Conservation (phyloP, 2,329 filamentous ascomycete species). For the Penicillium digitatum region DNA sequence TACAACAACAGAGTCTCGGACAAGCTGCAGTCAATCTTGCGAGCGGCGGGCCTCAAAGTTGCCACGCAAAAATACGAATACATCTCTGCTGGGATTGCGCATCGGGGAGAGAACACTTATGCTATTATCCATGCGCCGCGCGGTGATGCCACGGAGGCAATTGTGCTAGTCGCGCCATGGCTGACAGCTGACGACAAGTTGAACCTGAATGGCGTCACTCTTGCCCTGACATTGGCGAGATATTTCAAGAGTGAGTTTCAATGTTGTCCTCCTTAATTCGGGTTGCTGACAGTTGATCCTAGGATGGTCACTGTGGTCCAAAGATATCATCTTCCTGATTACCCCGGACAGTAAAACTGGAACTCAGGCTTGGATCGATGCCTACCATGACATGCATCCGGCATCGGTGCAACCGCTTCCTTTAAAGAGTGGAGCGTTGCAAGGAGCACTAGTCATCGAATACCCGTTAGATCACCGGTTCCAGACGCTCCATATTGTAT, state of each 20-base stretch:
- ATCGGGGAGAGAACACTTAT: conserved; percentile 85
- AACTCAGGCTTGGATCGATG: conserved; percentile 94
- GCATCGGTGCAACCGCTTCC: conserved; percentile 69
- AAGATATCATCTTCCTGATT: conserved; percentile 91
- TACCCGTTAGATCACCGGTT: conserved; percentile 83
- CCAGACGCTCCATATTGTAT: conserved; percentile 82
- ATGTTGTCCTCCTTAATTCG: not conserved
- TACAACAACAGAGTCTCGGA: conserved; percentile 52
- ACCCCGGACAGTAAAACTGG: conserved; percentile 85
- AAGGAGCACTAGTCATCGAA: conserved; percentile 90
- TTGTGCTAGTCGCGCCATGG: conserved; percentile 89
- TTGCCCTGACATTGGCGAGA: conserved; percentile 79
- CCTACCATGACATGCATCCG: conserved; percentile 87
- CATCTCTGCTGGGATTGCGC: conserved; percentile 67
- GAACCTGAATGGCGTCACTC: conserved; percentile 81
- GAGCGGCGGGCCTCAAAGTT: conserved; percentile 76
- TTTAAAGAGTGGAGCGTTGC: conserved; percentile 86
- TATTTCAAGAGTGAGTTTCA: conserved; percentile 75
- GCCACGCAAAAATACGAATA: conserved; percentile 87
- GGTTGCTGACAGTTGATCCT: conserved; percentile 15
- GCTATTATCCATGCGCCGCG: conserved; percentile 88
- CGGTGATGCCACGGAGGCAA: conserved; percentile 93
- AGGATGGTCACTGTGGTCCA: conserved; percentile 97
- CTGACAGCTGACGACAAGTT: conserved; percentile 71
- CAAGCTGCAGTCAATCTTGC: conserved; percentile 70